Percentiles rank a stretch among this genome's conserved stretches.
Evolutionary conservation across 2,329 filamentous ascomycete species (phyloP).

Genomic region (Fusarium sublunatum): DNA sequence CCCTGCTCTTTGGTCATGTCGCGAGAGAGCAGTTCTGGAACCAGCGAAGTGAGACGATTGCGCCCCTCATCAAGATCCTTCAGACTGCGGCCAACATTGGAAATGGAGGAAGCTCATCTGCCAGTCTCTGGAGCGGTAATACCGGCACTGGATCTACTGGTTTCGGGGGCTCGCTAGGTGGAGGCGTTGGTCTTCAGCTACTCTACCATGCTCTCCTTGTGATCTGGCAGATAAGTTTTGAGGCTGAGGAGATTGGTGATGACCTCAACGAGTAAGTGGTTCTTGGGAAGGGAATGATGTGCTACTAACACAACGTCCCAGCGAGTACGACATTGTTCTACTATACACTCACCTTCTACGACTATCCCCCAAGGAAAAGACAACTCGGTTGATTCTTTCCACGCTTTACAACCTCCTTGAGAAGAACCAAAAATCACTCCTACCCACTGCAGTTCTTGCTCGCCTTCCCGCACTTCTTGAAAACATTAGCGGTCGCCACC

Average conservation of each 20-base stretch:
- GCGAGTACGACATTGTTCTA: slow-evolving; percentile 91
- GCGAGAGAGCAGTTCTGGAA: slow-evolving; percentile 90
- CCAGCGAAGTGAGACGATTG: slow-evolving; percentile 85
- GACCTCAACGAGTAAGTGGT: slow-evolving; percentile 85
- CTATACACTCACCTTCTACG: slow-evolving; percentile 93
- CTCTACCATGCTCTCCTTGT: slow-evolving; percentile 94
- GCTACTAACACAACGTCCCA: slow-evolving; percentile 29
- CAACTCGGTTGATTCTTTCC: slow-evolving; percentile 88
- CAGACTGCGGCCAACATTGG: slow-evolving; percentile 78
- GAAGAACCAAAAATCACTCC: slow-evolving; percentile 74
- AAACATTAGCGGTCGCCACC: slow-evolving; percentile 70
- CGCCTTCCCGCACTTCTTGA: slow-evolving; percentile 77
- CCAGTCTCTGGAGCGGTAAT: slow-evolving; percentile 70
- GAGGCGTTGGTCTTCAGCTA: slow-evolving; percentile 90
- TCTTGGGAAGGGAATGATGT: neutral
- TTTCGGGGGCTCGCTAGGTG: slow-evolving; percentile 73
- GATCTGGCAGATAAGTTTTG: slow-evolving; percentile 97
- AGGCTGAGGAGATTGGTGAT: slow-evolving; percentile 76
- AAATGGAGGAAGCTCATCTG: slow-evolving; percentile 71
- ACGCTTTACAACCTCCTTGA: slow-evolving; percentile 88
- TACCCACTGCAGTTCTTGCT: slow-evolving; percentile 87
- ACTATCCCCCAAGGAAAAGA: slow-evolving; percentile 97
- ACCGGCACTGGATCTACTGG: slow-evolving; percentile 67
- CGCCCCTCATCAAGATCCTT: slow-evolving; percentile 84
- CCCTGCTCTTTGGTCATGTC: slow-evolving; percentile 78